These are phyloP conservation scores for Lophiostoma macrostomum DNA, from an alignment of 495 filamentous ascomycete species.

Conservation along the genomic window DNA sequence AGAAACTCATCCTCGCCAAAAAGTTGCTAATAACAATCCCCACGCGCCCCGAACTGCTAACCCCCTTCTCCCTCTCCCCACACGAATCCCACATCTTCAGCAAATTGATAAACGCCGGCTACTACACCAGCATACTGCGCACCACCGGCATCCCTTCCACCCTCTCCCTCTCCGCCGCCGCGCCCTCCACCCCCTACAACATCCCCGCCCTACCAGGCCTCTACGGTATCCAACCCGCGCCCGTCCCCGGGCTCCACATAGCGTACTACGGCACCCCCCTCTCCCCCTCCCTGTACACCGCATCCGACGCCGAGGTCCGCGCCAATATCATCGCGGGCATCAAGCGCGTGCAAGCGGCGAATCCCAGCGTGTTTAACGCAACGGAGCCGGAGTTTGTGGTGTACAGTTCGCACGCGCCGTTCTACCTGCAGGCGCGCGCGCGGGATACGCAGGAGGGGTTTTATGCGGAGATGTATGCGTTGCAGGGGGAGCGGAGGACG, in stretches of 20 bases:
- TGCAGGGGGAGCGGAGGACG: slow-evolving; percentile 54
- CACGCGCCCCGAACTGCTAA: slow-evolving; percentile 40
- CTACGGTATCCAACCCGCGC: slow-evolving; percentile 17
- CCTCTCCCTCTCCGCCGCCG: slow-evolving; percentile 36
- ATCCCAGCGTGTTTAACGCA: slow-evolving; percentile 1
- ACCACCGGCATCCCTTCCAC: slow-evolving; percentile 44
- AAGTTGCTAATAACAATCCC: slow-evolving; percentile 50
- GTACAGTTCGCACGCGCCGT: slow-evolving; percentile 30
- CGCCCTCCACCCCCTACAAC: slow-evolving; percentile 33
- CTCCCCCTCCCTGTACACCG: neutral
- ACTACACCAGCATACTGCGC: slow-evolving; percentile 46
- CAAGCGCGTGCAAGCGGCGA: neutral
- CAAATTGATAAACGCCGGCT: slow-evolving; percentile 42
- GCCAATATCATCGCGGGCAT: slow-evolving; percentile 27
- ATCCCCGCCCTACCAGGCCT: slow-evolving; percentile 28
- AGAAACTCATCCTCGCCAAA: slow-evolving; percentile 43
- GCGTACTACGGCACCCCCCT: slow-evolving; percentile 23
- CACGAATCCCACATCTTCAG: slow-evolving; percentile 44
- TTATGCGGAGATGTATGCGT: slow-evolving; percentile 47
- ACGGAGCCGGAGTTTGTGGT: slow-evolving; percentile 31
- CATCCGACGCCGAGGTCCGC: slow-evolving; percentile 24
- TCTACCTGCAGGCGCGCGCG: slow-evolving; percentile 31
- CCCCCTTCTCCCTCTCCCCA: slow-evolving; percentile 39
- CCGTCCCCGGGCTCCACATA: slow-evolving; percentile 12
- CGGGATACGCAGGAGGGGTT: slow-evolving; percentile 48